Evolutionary conservation across 257 asterid genomes (phyloP).

Genomic region (Penstemon barbatus): DNA sequence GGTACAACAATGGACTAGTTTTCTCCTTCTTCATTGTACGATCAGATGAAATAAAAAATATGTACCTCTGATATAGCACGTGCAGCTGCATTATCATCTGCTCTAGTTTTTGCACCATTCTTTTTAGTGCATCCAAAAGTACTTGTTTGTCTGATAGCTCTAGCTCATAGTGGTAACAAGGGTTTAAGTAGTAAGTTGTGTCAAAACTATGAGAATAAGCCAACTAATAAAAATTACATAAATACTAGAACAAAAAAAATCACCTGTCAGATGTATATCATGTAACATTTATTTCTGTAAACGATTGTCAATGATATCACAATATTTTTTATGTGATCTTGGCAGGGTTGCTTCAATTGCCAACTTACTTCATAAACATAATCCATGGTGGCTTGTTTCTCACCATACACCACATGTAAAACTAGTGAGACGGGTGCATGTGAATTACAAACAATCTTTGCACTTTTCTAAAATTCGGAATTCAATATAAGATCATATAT

Average conservation of each 20-base stretch:
- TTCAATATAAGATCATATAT: no score
- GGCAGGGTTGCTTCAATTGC: neutral
- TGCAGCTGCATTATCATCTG: neutral
- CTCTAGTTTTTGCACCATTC: neutral
- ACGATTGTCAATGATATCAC: neutral
- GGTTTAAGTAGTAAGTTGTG: neutral
- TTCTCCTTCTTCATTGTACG: no score
- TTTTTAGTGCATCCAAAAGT: neutral
- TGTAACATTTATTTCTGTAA: neutral
- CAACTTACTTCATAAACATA: no score
- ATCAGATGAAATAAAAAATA: neutral
- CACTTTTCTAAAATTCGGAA: no score
- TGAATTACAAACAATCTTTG: no score
- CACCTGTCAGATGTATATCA: neutral
- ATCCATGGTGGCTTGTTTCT: no score
- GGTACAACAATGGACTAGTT: no score
- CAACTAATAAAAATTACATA: no score
- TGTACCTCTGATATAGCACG: neutral
- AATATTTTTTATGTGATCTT: conserved; percentile 1
- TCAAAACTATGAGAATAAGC: no score
- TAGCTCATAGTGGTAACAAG: neutral
- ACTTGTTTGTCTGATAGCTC: neutral
- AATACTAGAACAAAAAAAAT: no score
- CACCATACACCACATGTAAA: no score
- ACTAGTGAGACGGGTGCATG: no score